Conservation (phyloP, 345 rosid genomes). For the Syzygium aromaticum region DNA sequence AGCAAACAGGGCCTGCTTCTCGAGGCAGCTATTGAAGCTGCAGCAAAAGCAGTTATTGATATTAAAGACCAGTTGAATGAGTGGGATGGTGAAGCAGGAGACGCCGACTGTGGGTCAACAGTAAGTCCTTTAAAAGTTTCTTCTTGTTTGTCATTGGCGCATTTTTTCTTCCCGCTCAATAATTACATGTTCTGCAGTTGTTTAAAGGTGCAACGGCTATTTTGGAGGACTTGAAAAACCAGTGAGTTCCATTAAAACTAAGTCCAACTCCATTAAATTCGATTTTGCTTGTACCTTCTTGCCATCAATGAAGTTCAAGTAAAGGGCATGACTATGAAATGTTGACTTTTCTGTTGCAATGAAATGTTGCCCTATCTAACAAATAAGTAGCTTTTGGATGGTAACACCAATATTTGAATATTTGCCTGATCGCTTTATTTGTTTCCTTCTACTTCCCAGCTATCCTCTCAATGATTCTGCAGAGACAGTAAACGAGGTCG, state of each 20-base stretch:
- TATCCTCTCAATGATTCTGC: conserved; percentile 90
- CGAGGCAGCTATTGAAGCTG: conserved; percentile 84
- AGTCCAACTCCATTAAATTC: neutral
- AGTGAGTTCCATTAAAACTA: conserved; percentile 26
- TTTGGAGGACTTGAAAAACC: conserved; percentile 77
- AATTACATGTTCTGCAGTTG: conserved; percentile 42
- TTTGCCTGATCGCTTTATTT: neutral
- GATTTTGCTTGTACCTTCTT: neutral
- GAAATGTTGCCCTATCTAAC: neutral
- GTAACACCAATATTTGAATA: neutral
- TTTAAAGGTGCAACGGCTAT: conserved; percentile 73
- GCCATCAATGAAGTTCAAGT: neutral
- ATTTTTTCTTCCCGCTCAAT: neutral
- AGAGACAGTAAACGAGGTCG: conserved; percentile 86
- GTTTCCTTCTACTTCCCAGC: conserved; percentile 29
- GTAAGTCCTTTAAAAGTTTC: conserved; percentile 36
- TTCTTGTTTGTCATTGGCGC: neutral
- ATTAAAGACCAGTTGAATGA: conserved; percentile 65
- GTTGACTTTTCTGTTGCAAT: neutral
- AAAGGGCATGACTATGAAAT: neutral
- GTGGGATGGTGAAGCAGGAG: conserved; percentile 94
- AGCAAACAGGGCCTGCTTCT: conserved; percentile 59
- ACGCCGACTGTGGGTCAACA: conserved; percentile 96
- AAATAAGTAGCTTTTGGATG: neutral
- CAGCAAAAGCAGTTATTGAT: conserved; percentile 55